Base-by-base conservation (phyloP, 768 basidiomycete species). In the Calvatia gigantea region DNA sequence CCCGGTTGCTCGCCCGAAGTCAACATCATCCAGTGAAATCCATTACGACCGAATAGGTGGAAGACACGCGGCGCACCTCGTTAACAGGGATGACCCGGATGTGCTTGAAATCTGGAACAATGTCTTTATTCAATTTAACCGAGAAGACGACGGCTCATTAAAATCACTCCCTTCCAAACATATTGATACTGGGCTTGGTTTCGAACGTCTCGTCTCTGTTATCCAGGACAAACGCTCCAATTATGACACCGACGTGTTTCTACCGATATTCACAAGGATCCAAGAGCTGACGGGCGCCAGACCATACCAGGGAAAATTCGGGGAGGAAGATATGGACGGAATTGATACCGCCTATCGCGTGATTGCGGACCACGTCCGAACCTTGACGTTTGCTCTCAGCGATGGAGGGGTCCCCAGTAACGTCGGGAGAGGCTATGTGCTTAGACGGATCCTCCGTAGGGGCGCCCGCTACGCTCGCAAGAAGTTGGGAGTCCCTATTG, bases 101-200 rank as follows among this genome's bases (percentile, higher is more conserved):
- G 97, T 99, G 6, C 81, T 99, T 56, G 94, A 96, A 71, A 95
- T 99, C 62, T 99, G 97, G 97, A 99, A 99, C 76, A 98, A 97
- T 68, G 97, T 99, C 54, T 99, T 98, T 69, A 98, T 99, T 67
- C 95, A 98, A 65, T 99, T 90, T 77, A 98, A 99, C 69, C 90
- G 97, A 44, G 96, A 98, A 70, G 82, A 84, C 41, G 90, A 95
- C 55, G 89, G 90, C 37, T 83, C 86, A 17, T 80, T 99, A 14
- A 84, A 81, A 50, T 57, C 82, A 1, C 81, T 99, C 12, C 97
- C 97, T 23, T 83, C 87, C 29, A 94, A 94, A 71, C 97, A 99
- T 64, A 91, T 99, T 59, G 97, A 99, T 68, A 99, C 97, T 5
- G 97, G 97, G 48, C 94, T 99, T 95, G 97, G 97, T 39, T 99